These are phyloP conservation scores for Scolecobasidium constrictum DNA, from an alignment of 2,329 filamentous ascomycete species.

Conservation along the genomic window DNA sequence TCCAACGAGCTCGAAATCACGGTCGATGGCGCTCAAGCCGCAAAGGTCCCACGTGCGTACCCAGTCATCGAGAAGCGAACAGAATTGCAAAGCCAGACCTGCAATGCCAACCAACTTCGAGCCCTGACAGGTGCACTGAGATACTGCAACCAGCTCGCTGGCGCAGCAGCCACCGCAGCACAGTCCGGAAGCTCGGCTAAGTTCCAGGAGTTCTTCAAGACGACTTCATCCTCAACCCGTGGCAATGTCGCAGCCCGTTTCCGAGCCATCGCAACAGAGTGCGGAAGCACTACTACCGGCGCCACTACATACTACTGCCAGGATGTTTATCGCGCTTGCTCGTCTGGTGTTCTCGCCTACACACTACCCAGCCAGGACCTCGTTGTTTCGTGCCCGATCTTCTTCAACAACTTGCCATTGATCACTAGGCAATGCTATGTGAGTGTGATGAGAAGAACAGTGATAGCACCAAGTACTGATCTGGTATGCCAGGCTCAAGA, in stretches of 20 bases:
- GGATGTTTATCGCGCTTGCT: constrained; percentile 45
- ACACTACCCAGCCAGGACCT: constrained; percentile 8
- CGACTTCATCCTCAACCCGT: constrained; percentile 34
- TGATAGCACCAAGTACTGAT: constrained; percentile 31
- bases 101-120: constrained; percentile 36
- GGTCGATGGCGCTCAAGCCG: constrained; percentile 46
- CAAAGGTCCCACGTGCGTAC: constrained; percentile 37
- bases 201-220: constrained; percentile 54
- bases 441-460: no score
- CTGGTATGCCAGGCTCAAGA: constrained; percentile 60
- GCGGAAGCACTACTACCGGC: constrained; percentile 36
- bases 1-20: constrained; percentile 48
- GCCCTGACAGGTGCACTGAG: constrained; percentile 40
- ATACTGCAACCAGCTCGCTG: constrained; percentile 45
- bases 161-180: constrained; percentile 40
- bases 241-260: constrained; percentile 41
- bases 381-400: constrained; percentile 10
- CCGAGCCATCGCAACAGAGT: constrained; percentile 44
- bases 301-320: constrained; percentile 47
- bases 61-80: constrained; percentile 13
- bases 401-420: constrained; percentile 5
- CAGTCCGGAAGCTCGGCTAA: constrained; percentile 26
- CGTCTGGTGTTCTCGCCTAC: constrained; percentile 8
- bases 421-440: background rate
- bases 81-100: constrained; percentile 27